These are phyloP conservation scores for Scedosporium boydii DNA, from an alignment of 2,329 filamentous ascomycete species.

Conservation along the genomic window DNA sequence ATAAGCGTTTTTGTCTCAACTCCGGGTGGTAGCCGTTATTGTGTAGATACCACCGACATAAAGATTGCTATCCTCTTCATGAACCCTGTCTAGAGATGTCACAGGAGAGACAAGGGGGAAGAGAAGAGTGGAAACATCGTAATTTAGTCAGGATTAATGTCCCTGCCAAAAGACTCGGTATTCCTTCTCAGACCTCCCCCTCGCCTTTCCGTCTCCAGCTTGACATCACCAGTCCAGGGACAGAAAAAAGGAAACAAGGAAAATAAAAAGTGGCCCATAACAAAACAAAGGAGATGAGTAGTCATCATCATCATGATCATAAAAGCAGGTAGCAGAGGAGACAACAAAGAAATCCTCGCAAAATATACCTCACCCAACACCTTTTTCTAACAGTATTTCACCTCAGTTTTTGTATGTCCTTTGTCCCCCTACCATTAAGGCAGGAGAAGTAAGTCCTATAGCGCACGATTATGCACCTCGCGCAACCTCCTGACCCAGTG, in stretches of 20 bases:
- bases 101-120: not conserved
- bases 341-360: not conserved
- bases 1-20: constrained; percentile 6
- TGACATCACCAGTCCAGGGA: not conserved
- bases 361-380: too few species aligned
- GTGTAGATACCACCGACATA: constrained; percentile 2
- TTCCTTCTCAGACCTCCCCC: not conserved
- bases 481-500: constrained; percentile 47
- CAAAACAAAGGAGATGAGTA: not conserved
- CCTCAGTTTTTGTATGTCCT: not conserved
- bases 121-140: constrained; percentile 1
- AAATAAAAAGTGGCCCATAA: constrained; percentile 1
- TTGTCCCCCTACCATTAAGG: not conserved
- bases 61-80: too few species aligned
- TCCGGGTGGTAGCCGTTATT: not conserved
- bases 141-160: constrained; percentile 4
- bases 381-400: too few species aligned
- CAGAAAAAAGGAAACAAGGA: constrained; percentile 1
- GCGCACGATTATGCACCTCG: constrained; percentile 26
- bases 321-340: constrained; percentile 4
- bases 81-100: too few species aligned
- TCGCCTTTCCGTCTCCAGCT: not conserved
- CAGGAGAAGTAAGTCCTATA: not conserved
- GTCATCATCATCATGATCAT: constrained; percentile 6
- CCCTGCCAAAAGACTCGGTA: constrained; percentile 7